Conservation (phyloP, 176 grass and related monocot species). For the Raddia distichophylla region DNA sequence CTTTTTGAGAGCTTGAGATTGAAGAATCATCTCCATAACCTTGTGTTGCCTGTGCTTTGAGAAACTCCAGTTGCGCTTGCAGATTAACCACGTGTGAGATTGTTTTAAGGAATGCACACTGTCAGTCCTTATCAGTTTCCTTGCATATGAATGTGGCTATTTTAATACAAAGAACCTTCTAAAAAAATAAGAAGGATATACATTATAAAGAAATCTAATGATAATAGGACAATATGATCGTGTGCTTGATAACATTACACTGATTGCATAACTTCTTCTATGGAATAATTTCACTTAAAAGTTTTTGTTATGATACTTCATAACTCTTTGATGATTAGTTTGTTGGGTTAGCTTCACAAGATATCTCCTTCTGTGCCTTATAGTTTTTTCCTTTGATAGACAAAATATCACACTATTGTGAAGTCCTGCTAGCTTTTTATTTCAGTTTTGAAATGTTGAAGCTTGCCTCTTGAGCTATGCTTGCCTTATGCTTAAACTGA, state of each 20-base stretch:
- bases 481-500: not conserved
- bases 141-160: constrained; percentile 10
- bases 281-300: not conserved
- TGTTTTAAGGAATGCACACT: constrained; percentile 10
- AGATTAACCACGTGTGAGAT: constrained; percentile 70
- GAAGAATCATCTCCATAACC: constrained; percentile 38
- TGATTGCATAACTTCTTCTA: not conserved
- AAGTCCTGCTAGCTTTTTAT: no score
- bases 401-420: not conserved
- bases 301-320: constrained; percentile 11
- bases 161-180: constrained; percentile 1
- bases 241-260: constrained; percentile 8
- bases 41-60: constrained; percentile 60
- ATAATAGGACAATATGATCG: constrained; percentile 6
- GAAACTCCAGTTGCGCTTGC: constrained; percentile 77
- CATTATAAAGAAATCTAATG: not conserved
- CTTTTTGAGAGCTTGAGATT: constrained; percentile 49
- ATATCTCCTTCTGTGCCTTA: not conserved
- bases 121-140: constrained; percentile 29
- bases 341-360: not conserved
- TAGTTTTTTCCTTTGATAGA: not conserved
- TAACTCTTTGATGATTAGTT: not conserved
- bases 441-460: no score
- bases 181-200: no score
- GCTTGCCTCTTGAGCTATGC: not conserved